Base-by-base conservation (phyloP, 2,329 filamentous ascomycete genomes). In the Alternaria viburni region DNA sequence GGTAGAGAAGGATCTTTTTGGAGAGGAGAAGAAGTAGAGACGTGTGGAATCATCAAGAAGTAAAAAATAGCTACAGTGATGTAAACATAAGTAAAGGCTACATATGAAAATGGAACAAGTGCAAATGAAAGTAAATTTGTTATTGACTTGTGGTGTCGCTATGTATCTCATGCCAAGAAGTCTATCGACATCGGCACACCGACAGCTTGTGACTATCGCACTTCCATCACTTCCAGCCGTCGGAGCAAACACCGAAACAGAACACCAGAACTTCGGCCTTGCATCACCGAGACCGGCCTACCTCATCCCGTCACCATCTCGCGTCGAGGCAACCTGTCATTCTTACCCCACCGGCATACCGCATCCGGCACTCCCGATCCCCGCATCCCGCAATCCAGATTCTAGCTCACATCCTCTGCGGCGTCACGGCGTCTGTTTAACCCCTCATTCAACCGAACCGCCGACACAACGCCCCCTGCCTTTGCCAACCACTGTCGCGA, bases 1-100 rank as follows among this genome's bases (percentile, higher is more conserved):
- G 89, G 89, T 96, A 3, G 91, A 93, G 82, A 97, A 97, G 85
- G 92, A 96, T 79, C 81, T 96, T 36, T 86, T 86, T 72, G 84
- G 83, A 8, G 71, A 75, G 3, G 71, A 72, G 55, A 64, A 61
- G 43, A 69, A 65, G 43, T 55, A 59, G 47, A 36, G 45, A 23
- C 30, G 17, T 9, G 19, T 13, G 12, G 6, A 36, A 23, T 6
- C 11, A 26, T 26, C 15, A 41, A 13, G 32, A 25, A 21, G 8
- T 19, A 2, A 11, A 26, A 28, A 41, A 21, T 10, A 12, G 23
- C 30, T 10, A 41, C 13, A 52, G 13, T 15, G 28, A 23, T 41
- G 4, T 36, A 5, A 41, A n/a, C 5, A 41, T 12, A 52, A 1
- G 9, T 41, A 25, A 3, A 21, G 23, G 46, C 17, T 12, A n/a